These are phyloP conservation scores for Tolypocladium ophioglossoides DNA, from an alignment of 2,329 filamentous ascomycete genomes.

Conservation along the genomic window DNA sequence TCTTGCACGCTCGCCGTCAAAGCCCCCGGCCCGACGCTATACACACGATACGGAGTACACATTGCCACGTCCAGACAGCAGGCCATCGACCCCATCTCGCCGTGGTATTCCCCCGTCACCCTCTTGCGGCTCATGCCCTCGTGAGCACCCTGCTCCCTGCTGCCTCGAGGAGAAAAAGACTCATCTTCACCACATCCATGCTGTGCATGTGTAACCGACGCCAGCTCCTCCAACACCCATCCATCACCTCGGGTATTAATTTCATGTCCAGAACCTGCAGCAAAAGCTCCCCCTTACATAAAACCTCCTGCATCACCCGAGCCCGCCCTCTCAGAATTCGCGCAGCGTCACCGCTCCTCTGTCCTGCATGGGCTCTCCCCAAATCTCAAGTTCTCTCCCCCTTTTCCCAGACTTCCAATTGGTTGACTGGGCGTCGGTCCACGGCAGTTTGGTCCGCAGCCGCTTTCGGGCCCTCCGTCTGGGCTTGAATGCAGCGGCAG, in stretches of 20 bases:
- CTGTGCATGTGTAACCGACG: background rate
- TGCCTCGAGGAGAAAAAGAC: background rate
- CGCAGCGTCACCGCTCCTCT: background rate
- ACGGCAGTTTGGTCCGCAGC: background rate
- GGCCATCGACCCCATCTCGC: background rate
- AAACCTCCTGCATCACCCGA: background rate
- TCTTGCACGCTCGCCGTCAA: background rate
- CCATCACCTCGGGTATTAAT: background rate
- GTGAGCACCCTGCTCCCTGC: background rate
- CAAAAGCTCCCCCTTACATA: background rate
- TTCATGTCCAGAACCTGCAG: background rate
- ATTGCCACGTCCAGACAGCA: background rate
- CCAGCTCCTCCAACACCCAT: background rate
- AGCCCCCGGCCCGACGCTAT: background rate
- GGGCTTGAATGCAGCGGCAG: background rate
- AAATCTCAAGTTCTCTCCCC: background rate
- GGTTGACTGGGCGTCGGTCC: background rate
- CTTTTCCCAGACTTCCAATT: background rate
- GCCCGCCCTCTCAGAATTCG: background rate
- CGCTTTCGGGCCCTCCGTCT: too few species aligned
- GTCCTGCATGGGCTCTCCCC: background rate
- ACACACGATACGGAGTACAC: too few species aligned
- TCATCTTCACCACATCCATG: background rate
- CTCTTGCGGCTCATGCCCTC: background rate
- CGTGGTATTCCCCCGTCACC: background rate